Base-by-base conservation (phyloP, 176 grass and related monocot genomes). In the Carex cristatella region DNA sequence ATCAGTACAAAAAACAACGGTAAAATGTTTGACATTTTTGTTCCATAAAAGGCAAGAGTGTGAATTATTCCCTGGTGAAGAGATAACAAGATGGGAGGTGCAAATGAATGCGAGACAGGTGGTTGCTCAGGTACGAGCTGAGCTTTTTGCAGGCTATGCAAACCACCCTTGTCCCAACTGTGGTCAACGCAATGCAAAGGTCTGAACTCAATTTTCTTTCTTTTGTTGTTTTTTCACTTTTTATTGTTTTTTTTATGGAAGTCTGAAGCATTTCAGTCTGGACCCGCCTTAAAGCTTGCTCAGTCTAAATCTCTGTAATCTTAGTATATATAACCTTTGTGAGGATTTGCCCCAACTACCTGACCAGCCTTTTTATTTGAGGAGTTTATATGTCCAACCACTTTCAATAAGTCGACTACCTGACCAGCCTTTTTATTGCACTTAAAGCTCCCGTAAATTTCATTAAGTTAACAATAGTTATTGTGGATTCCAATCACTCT, bases 121-220 rank as follows among this genome's bases (percentile, higher is more conserved):
- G 40, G 85, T 73, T 8, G 85, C 62, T 3, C 89, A 87, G 44
- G 42, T 81, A 72, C 89, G 71, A 51, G 85, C 81, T 73, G 85
- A 84, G 31, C 62, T 84, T 56, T 85, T 61, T 59, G 62, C 61
- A 5, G 31, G 12, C 68, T 51, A 84, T 42, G 18, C 60, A 37
- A 83, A 32, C 42, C 81, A 88, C 66, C 88, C 74, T 46, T 93
- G 88, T 70, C 90, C 90, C 73, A 79, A 80, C 2, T 92, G 90
- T 81, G 79, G 90, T 68, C 90, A 84, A 77, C n/a, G 12, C 7
- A 92, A 87, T 85, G 85, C 75, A 61, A 92, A 92, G 87, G 90
- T 92, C 55, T 63, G 71, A 48, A 69, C 32, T 56, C 28, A 2
- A 77, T 56, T 77, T 77, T 32, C 10, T 32, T 77, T 56, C 27